Evolutionary conservation across 164 flowering plant species (phyloP).

Genomic region (Amborella trichopoda): DNA sequence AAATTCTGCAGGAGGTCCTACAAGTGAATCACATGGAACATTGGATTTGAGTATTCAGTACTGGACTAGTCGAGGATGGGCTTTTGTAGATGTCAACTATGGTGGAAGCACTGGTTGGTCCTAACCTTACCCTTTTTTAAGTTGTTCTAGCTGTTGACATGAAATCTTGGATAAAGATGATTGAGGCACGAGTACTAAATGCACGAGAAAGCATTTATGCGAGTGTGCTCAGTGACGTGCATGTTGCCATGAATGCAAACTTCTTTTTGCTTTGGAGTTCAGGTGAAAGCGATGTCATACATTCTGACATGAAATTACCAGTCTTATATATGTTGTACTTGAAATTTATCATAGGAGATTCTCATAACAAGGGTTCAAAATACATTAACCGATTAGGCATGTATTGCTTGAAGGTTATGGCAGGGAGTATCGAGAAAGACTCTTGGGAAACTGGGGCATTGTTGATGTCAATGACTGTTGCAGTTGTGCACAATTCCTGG

Average conservation of each 20-base stretch:
- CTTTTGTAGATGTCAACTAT: slow-evolving; percentile 92
- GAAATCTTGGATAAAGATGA: not conserved
- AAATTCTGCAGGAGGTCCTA: slow-evolving; percentile 99
- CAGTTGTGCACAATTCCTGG: slow-evolving; percentile 88
- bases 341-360: too few relatives aligned
- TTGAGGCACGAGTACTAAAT: too few relatives aligned
- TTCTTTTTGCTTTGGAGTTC: too few relatives aligned
- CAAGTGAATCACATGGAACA: slow-evolving; percentile 67
- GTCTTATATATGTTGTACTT: too few relatives aligned
- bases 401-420: slow-evolving; percentile 99
- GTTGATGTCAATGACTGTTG: slow-evolving; percentile 97
- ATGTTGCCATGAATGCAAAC: too few relatives aligned
- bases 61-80: slow-evolving; percentile 99
- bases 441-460: slow-evolving; percentile 76
- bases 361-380: too few relatives aligned
- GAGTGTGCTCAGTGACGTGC: too few relatives aligned
- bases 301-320: too few relatives aligned
- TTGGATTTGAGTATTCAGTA: slow-evolving; percentile 77
- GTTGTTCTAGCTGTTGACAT: not conserved
- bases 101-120: slow-evolving; percentile 95
- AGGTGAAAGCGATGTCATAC: too few relatives aligned
- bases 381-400: too few relatives aligned
- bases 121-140: slow-evolving; percentile 1
- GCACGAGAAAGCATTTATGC: too few relatives aligned
- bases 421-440: slow-evolving; percentile 80